Percentiles rank a stretch among this genome's conserved stretches.
phyloP scores from a whole-genome alignment of 805 yeast genomes.

The Lachancea nothofagi region DNA sequence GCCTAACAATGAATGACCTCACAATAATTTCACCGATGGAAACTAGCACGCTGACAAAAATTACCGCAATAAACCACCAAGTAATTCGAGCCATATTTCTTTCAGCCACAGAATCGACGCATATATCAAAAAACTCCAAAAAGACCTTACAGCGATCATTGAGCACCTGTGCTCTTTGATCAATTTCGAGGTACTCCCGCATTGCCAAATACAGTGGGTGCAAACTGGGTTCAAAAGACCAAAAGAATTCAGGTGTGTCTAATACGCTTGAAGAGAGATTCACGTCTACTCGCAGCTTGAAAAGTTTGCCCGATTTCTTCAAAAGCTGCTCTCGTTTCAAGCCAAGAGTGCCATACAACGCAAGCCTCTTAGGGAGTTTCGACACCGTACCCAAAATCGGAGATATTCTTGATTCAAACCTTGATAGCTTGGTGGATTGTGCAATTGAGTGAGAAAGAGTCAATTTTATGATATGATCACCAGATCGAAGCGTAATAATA shows the following conservation, averaged over 20 bases:
- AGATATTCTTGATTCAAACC: conserved; percentile 89
- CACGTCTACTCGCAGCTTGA: conserved; percentile 88
- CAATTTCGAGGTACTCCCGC: conserved; percentile 89
- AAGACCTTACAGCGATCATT: conserved; percentile 93
- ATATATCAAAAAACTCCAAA: conserved; percentile 85
- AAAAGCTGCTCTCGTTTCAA: conserved; percentile 76
- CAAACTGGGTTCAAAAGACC: conserved; percentile 93
- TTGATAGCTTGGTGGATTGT: conserved; percentile 84
- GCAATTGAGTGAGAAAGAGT: conserved; percentile 96
- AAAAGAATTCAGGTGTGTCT: conserved; percentile 94
- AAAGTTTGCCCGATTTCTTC: conserved; percentile 83
- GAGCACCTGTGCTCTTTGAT: conserved; percentile 86
- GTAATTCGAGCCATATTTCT: conserved; percentile 87
- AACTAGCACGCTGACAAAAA: conserved; percentile 71
- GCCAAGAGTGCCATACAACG: conserved; percentile 84
- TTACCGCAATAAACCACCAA: conserved; percentile 79
- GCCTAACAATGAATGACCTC: conserved; percentile 46
- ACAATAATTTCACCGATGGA: conserved; percentile 65
- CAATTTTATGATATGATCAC: conserved; percentile 86
- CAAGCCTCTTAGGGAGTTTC: conserved; percentile 83
- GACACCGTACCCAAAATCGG: conserved; percentile 77
- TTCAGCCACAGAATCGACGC: conserved; percentile 92
- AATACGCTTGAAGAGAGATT: conserved; percentile 83
- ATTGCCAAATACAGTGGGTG: conserved; percentile 89
- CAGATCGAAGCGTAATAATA: conserved; percentile 83